Evolutionary conservation across 108 stramenopile species (phyloP).

Genomic region (Cylindrotheca fusiformis): DNA sequence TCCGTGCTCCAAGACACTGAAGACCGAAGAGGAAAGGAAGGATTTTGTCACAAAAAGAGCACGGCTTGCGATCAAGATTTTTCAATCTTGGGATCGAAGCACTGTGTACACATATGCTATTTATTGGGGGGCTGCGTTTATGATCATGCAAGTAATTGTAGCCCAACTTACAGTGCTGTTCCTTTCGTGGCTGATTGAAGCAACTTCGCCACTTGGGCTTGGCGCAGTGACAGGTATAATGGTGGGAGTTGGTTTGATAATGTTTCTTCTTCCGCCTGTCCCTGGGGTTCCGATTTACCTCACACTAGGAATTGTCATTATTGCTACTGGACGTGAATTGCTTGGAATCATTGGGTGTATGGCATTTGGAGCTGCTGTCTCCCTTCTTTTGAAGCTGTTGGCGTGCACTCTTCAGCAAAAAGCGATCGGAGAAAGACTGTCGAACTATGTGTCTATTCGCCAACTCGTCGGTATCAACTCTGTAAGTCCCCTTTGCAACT

Average conservation of each 20-base stretch:
- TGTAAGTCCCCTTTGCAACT: neutral
- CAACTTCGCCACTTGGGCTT: constrained; percentile 35
- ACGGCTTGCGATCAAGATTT: constrained; percentile 29
- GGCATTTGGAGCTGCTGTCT: constrained; percentile 38
- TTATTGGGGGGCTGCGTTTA: constrained; percentile 52
- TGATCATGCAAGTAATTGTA: constrained; percentile 45
- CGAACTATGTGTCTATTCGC: constrained; percentile 42
- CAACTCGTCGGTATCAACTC: constrained; percentile 57
- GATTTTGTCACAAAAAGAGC: constrained; percentile 19
- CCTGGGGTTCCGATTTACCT: constrained; percentile 69
- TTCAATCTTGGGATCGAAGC: constrained; percentile 45
- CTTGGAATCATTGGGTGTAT: constrained; percentile 44
- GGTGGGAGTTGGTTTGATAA: constrained; percentile 39
- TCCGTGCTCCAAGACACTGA: constrained; percentile 30
- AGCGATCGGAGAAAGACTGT: constrained; percentile 52
- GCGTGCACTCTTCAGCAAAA: constrained; percentile 63
- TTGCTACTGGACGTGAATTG: constrained; percentile 32
- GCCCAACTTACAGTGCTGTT: constrained; percentile 58
- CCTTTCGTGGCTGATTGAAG: constrained; percentile 49
- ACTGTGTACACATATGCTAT: constrained; percentile 44
- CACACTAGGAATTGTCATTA: constrained; percentile 56
- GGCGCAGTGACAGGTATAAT: constrained; percentile 43
- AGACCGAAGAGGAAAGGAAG: constrained; percentile 3
- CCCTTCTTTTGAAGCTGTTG: constrained; percentile 45
- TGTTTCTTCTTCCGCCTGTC: constrained; percentile 68